These are phyloP conservation scores for Diaporthe destruens DNA, from an alignment of 2,329 filamentous ascomycete species.

Conservation along the genomic window DNA sequence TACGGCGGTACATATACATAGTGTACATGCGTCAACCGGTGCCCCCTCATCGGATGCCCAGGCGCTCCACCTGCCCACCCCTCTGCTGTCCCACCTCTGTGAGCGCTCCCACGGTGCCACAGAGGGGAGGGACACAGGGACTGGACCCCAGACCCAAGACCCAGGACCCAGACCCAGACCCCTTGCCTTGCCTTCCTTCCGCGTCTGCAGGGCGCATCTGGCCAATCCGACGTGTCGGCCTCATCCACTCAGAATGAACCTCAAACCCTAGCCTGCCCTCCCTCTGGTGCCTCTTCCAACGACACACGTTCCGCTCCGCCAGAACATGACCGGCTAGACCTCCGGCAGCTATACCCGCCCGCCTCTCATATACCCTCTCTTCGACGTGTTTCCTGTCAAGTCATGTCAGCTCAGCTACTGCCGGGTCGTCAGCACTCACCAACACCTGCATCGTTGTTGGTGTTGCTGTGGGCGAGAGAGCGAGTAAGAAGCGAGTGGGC, in stretches of 20 bases:
- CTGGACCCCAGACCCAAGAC: constrained; percentile 13
- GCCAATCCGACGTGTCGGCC: constrained; percentile 43
- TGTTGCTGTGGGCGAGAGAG: background rate
- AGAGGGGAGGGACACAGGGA: background rate
- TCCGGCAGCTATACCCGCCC: constrained; percentile 34
- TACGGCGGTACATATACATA: background rate
- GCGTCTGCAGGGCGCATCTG: constrained; percentile 38
- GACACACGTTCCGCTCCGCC: constrained; percentile 47
- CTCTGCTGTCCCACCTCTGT: background rate
- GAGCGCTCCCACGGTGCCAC: constrained; percentile 1
- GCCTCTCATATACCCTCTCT: constrained; percentile 40
- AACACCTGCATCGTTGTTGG: background rate
- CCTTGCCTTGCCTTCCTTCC: constrained; percentile 33
- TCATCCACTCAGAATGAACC: constrained; percentile 52
- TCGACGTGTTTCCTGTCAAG: constrained; percentile 35
- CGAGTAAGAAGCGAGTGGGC: too few species aligned
- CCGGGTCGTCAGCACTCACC: constrained; percentile 20
- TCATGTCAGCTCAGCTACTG: constrained; percentile 19
- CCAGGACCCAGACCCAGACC: constrained; percentile 9
- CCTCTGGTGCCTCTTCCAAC: constrained; percentile 51
- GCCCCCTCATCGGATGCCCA: constrained; percentile 25
- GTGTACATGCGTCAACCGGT: too few species aligned
- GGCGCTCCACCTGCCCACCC: constrained; percentile 23
- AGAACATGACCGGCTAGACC: constrained; percentile 32
- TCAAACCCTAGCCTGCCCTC: constrained; percentile 53